phyloP scores from a whole-genome alignment of 495 filamentous ascomycete species.

The Podospora pseudocomata region DNA sequence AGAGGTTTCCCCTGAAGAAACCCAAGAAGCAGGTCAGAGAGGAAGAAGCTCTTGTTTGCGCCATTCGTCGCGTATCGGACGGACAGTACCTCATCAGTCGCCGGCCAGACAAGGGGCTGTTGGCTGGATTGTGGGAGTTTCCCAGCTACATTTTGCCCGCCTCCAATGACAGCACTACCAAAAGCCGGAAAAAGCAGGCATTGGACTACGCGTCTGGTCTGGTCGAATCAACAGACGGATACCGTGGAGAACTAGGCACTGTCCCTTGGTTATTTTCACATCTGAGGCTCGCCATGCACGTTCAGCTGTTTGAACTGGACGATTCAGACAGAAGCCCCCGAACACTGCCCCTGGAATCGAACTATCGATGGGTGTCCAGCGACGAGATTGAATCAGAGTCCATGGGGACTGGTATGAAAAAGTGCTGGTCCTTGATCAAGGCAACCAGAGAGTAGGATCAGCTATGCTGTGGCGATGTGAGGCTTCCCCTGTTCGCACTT shows the following conservation, averaged over 20 bases:
- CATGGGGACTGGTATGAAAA: slow-evolving; percentile 49
- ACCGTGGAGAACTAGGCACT: slow-evolving; percentile 33
- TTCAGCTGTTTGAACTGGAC: slow-evolving; percentile 38
- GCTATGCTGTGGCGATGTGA: background rate
- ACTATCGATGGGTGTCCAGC: slow-evolving; percentile 27
- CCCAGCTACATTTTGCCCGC: slow-evolving; percentile 36
- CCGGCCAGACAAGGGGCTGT: slow-evolving; percentile 42
- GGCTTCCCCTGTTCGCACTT: background rate
- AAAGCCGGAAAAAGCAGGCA: slow-evolving; percentile 26
- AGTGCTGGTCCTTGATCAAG: slow-evolving; percentile 42
- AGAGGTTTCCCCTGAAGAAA: slow-evolving; percentile 39
- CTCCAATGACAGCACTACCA: slow-evolving; percentile 19
- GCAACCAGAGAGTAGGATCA: background rate
- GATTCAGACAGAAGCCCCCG: slow-evolving; percentile 13
- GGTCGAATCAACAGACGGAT: background rate
- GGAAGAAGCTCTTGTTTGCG: slow-evolving; percentile 45
- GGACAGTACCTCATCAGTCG: slow-evolving; percentile 40
- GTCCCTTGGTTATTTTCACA: slow-evolving; percentile 49
- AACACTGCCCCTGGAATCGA: background rate
- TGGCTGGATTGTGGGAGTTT: slow-evolving; percentile 47
- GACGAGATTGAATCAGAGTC: slow-evolving; percentile 36
- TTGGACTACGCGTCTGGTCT: slow-evolving; percentile 25
- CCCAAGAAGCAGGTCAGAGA: slow-evolving; percentile 42
- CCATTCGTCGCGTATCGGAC: slow-evolving; percentile 34
- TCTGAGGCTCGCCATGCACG: slow-evolving; percentile 46